Percentiles rank a stretch among this genome's conserved stretches.
These are phyloP conservation scores for Geotrichum klebahnii DNA, from an alignment of 1,139 yeast genomes.

Conservation along the genomic window DNA sequence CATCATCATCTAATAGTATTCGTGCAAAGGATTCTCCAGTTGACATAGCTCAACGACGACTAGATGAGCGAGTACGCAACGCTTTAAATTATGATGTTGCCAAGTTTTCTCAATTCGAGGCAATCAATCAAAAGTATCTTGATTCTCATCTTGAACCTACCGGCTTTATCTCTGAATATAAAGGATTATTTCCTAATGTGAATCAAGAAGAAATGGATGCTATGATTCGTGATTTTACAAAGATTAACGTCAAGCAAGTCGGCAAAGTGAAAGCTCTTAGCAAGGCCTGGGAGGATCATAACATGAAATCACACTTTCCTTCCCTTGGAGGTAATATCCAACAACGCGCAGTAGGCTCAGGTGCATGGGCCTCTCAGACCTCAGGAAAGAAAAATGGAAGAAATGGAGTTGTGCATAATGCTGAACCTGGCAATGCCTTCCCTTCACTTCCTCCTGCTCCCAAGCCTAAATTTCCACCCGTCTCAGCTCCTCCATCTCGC, in stretches of 20 bases:
- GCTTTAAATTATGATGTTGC: conserved; percentile 50
- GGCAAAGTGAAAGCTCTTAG: conserved; percentile 19
- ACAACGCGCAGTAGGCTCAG: conserved; percentile 11
- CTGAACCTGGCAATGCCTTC: conserved; percentile 23
- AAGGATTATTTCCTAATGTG: conserved; percentile 46
- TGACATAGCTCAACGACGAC: conserved; percentile 56
- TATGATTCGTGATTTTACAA: conserved; percentile 46
- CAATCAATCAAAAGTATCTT: conserved; percentile 49
- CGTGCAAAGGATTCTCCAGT: conserved; percentile 42
- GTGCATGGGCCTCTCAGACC: conserved; percentile 19
- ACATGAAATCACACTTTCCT: conserved; percentile 20
- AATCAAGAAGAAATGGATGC: conserved; percentile 44
- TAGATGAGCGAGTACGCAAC: conserved; percentile 75
- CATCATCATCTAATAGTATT: conserved; percentile 9
- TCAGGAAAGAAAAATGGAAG: conserved; percentile 1
- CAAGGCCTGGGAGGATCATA: conserved; percentile 23
- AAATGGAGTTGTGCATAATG: background rate
- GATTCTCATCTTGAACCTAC: conserved; percentile 48
- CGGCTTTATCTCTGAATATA: conserved; percentile 51
- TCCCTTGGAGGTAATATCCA: conserved; percentile 11
- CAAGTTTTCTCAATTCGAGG: conserved; percentile 49
- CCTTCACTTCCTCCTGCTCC: conserved; percentile 28
- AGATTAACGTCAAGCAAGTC: conserved; percentile 35
- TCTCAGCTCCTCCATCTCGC: conserved; percentile 20
- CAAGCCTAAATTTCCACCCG: conserved; percentile 9